Conservation (phyloP, 108 stramenopile genomes). For the Bacterosira constricta region DNA sequence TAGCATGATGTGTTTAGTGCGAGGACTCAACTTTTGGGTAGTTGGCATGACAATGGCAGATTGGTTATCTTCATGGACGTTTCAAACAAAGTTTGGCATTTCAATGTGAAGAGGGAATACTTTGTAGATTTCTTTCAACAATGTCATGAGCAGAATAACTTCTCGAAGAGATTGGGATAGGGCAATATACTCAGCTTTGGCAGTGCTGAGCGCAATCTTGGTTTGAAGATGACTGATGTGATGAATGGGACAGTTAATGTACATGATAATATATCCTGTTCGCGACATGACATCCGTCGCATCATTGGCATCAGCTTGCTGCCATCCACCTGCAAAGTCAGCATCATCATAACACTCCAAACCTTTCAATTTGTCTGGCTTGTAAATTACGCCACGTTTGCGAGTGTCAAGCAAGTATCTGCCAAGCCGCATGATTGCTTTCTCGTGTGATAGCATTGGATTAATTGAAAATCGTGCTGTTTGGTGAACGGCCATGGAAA, state of each 20-base stretch:
- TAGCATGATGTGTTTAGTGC: constrained; percentile 47
- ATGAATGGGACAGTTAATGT: constrained; percentile 18
- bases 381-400: constrained; percentile 14
- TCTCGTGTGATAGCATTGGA: constrained; percentile 46
- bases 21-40: constrained; percentile 28
- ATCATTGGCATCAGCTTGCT: neutral
- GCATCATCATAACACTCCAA: constrained; percentile 52
- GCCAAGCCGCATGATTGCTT: constrained; percentile 47
- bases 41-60: constrained; percentile 20
- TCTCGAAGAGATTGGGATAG: neutral
- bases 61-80: constrained; percentile 2
- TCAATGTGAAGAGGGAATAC: neutral
- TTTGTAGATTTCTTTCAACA: neutral
- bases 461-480: constrained; percentile 45
- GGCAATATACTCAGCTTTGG: constrained; percentile 12
- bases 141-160: constrained; percentile 1
- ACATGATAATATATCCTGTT: constrained; percentile 27
- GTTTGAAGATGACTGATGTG: neutral
- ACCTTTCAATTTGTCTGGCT: neutral
- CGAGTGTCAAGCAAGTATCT: constrained; percentile 47
- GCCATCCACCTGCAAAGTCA: constrained; percentile 51
- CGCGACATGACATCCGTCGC: neutral
- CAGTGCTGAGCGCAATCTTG: constrained; percentile 12
- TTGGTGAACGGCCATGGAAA: constrained; percentile 39
- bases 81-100: neutral